Evolutionary conservation across 495 filamentous ascomycete genomes (phyloP), one percentile per base, ranked within the genome.

Genomic region (Penicillium bialowiezense): DNA sequence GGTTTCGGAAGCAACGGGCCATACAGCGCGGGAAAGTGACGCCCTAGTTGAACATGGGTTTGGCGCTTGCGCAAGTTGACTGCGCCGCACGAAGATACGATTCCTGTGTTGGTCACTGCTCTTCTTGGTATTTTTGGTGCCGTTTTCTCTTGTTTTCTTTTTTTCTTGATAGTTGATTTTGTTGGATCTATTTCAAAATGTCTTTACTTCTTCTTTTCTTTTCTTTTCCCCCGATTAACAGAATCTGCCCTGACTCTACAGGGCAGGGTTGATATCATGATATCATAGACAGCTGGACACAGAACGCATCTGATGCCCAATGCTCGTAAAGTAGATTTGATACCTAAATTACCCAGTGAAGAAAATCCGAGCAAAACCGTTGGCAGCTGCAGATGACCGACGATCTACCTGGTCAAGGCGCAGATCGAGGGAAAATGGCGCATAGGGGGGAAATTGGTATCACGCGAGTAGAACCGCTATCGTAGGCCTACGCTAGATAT

Each of bases 371-470:
- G 23, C 7, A 46, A 48, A 55, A 40, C 53, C 48, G 53, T 56
- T 52, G 45, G 50, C 40, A 44, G 44, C 46, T 58, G 55, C 51
- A 58, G 55, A 49, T 54, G 50, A 58, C 51, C 47, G 55, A 54
- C 51, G 47, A 58, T 50, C 41, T 17, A 19, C 41, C 23, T 58
- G 54, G 51, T 52, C 54, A 48, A 36, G 35, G 38, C 44, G 44
- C 46, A 57, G 50, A 54, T 57, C 51, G 48, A 50, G 43, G 35
- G 41, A 23, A 37, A 38, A 44, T 39, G 24, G 18, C 26, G 33
- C 31, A 40, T 35, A 32, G 31, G 12, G 19, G 31, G 32, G 23
- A 28, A 26, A n/a, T 19, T 19, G 19, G 31, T 20, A 41, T 50
- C 44, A 48, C 34, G 15, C 33, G 23, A 46, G 32, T 46, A 46